A percentile compares a stretch with the other conserved stretches of the same genome.
These are phyloP conservation scores for Halenospora varia DNA, from an alignment of 495 filamentous ascomycete species.

Conservation along the genomic window DNA sequence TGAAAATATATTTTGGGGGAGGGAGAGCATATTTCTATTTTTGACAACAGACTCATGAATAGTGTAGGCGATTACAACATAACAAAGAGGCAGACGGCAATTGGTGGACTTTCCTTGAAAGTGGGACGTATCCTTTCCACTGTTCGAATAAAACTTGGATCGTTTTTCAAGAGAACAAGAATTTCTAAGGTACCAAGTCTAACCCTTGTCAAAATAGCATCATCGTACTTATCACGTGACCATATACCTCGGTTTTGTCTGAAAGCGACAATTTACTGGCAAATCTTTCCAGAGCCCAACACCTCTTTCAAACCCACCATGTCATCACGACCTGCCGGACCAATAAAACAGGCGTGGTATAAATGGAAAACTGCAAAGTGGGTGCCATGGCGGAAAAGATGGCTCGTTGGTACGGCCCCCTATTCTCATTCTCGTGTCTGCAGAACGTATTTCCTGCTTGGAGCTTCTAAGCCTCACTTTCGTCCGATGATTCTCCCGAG, in stretches of 20 bases:
- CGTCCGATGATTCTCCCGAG: background rate
- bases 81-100: too few species aligned
- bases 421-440: background rate
- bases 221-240: background rate
- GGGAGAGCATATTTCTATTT: too few species aligned
- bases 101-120: too few species aligned
- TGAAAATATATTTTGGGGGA: too few species aligned
- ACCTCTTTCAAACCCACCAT: background rate
- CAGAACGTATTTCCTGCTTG: background rate
- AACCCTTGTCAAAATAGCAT: background rate
- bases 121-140: too few species aligned
- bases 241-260: background rate
- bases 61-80: too few species aligned
- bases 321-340: conserved; percentile 27
- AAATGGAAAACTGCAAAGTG: conserved; percentile 74
- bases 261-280: background rate
- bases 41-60: too few species aligned
- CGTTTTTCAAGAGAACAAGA: too few species aligned
- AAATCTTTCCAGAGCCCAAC: background rate
- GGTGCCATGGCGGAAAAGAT: conserved; percentile 82
- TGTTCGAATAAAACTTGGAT: too few species aligned
- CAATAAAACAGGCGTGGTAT: conserved; percentile 56
- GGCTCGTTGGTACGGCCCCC: conserved; percentile 63
- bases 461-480: background rate
- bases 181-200: too few species aligned